These are phyloP conservation scores for Wallacemonas sp. DNA, from an alignment of 208 protist species.

Conservation along the genomic window DNA sequence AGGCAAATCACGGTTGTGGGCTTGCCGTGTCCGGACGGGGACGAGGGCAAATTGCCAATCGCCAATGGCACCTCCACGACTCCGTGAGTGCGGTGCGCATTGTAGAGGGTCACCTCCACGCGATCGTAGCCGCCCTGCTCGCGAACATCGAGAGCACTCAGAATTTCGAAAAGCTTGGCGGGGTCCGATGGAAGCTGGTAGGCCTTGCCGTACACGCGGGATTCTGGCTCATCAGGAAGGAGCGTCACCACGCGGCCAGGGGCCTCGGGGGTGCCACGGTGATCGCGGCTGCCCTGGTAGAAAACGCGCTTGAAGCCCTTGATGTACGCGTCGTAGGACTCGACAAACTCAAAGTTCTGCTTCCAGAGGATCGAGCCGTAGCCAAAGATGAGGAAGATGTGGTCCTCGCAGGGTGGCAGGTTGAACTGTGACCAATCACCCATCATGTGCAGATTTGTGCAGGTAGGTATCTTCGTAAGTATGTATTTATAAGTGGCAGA, in stretches of 20 bases:
- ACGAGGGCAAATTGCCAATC: too few species aligned
- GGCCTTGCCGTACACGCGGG: constrained; percentile 67
- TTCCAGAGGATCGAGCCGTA: constrained; percentile 90
- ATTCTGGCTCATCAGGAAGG: constrained; percentile 29
- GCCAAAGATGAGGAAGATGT: constrained; percentile 74
- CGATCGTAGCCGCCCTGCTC: constrained; percentile 74
- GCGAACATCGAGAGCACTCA: constrained; percentile 59
- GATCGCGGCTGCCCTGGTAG: constrained; percentile 77
- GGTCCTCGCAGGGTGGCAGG: constrained; percentile 49
- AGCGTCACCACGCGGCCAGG: constrained; percentile 85
- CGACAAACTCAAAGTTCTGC: constrained; percentile 78
- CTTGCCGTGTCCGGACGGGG: too few species aligned
- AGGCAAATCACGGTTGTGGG: constrained; percentile 43
- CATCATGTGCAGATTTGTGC: not conserved
- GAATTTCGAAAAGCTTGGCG: constrained; percentile 39
- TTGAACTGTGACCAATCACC: constrained; percentile 23
- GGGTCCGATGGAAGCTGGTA: constrained; percentile 68
- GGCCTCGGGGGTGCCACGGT: constrained; percentile 63
- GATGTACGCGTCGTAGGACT: constrained; percentile 63
- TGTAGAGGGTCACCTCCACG: constrained; percentile 48
- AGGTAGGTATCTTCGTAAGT: not conserved
- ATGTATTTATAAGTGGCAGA: not conserved
- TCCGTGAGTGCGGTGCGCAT: too few species aligned
- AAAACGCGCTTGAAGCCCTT: constrained; percentile 76
- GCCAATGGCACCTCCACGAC: too few species aligned